Base-by-base conservation (phyloP, 1,284 basidiomycete genomes). In the Sparassis latifolia region DNA sequence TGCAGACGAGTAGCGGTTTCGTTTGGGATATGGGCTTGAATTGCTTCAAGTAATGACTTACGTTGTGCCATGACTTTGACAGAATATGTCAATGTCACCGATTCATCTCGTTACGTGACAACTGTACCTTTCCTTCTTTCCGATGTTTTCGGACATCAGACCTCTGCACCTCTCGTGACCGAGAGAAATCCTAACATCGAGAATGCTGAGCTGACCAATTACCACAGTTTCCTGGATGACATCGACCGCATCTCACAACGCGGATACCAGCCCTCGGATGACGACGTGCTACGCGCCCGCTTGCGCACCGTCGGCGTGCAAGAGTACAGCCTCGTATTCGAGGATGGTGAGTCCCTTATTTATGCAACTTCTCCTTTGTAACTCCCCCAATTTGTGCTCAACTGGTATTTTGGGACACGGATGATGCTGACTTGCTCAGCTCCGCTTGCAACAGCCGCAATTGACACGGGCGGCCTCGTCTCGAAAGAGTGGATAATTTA, bases 241-340 rank as follows among this genome's bases (percentile, higher is more conserved):
- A 69, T 80, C 9, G 78, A 79, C 6, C 80, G 86, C 41, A 82
- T 89, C 48, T 80, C 82, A 10, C 66, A 68, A 27, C 66, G 69
- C 9, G 68, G 68, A 49, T 89, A 87, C 60, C 73, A 79, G 54
- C 85, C 86, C 0, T 80, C 77, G 3, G 86, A 89, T 58, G 75
- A 81, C 47, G 86, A 89, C 60, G 77, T 89, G 40, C 74, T 89
- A 43, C 79, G 86, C 30, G 82, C 86, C 45, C 80, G 86, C 10
- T 68, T 89, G 35, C 65, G 70, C 38, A 73, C 71, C 4, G 52
- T 71, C 33, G 71, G 71, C 44, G 68, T 72, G 20, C 67, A 70
- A 50, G 70, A 73, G 53, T 65, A 71, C 55, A 53, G 54, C 29
- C 55, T 72, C 44, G 56, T 55, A 5, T 62, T 70, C 55, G 68